Conservation (phyloP, 768 basidiomycete species). For the Antrodiella citrinella region DNA sequence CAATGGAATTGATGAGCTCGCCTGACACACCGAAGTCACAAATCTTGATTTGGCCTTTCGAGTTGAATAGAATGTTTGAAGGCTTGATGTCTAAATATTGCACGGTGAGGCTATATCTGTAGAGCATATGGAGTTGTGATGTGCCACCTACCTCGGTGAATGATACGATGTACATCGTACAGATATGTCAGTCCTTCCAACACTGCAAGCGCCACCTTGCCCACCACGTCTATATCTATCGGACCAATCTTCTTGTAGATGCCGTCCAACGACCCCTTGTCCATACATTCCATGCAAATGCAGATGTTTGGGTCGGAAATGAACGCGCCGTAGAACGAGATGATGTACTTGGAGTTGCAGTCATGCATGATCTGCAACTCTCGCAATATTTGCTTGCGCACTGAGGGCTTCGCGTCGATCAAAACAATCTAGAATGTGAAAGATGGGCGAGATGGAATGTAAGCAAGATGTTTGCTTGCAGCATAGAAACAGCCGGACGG, state of each 20-base stretch:
- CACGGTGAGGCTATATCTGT: neutral
- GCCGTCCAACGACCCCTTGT: slow-evolving; percentile 88
- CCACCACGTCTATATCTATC: slow-evolving; percentile 88
- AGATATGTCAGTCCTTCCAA: slow-evolving; percentile 93
- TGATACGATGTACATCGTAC: slow-evolving; percentile 95
- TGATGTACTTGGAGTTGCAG: slow-evolving; percentile 88
- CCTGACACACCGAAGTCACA: slow-evolving; percentile 99
- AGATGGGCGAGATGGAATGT: neutral
- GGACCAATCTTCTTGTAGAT: slow-evolving; percentile 96
- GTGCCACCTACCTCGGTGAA: slow-evolving; percentile 81
- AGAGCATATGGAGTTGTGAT: neutral
- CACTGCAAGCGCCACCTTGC: slow-evolving; percentile 90
- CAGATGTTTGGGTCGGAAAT: slow-evolving; percentile 97
- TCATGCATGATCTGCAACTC: slow-evolving; percentile 99
- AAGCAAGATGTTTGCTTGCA: neutral
- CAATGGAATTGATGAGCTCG: slow-evolving; percentile 97
- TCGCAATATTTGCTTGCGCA: slow-evolving; percentile 94
- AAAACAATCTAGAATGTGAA: slow-evolving; percentile 65
- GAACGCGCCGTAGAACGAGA: slow-evolving; percentile 96
- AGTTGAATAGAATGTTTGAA: slow-evolving; percentile 94
- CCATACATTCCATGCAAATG: slow-evolving; percentile 97
- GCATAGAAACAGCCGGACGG: neutral
- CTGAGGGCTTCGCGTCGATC: slow-evolving; percentile 93
- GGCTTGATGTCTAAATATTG: slow-evolving; percentile 88
- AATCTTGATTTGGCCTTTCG: slow-evolving; percentile 93